Base-by-base conservation (phyloP, 2,329 filamentous ascomycete genomes). In the Colletotrichum eleusines region DNA sequence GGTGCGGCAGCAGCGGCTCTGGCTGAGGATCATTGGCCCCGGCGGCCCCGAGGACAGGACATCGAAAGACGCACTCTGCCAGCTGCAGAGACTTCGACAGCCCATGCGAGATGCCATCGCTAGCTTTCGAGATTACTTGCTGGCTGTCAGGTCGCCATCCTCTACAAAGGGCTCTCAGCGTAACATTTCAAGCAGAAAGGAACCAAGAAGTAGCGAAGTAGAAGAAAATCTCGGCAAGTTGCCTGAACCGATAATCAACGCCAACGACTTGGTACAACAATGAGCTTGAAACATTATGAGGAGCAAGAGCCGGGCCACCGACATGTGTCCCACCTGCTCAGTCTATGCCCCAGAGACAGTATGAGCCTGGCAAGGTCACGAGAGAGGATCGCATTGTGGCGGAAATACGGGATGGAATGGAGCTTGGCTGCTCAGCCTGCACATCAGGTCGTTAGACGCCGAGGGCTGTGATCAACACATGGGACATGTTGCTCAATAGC, bases 361-460 rank as follows among this genome's bases (percentile, higher is more conserved):
- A 78, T 76, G 14, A 77, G 74, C 9, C 75, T 77, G 0, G 9
- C 28, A 16, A 69, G 50, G 12, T 59, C 70, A 3, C 63, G 8
- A 70, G 80, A 31, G 76, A 77, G 0, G 76, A n/a, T n/a, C 76
- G 0, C 74, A 80, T 18, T 80, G 80, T 2, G 82, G 84, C 5
- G 85, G 84, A 0, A 81, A 85, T 62, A 88, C 84, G 0, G 84
- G 84, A 1, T 87, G 84, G 85, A 83, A 81, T 35, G 80, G 84
- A 16, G 83, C 83, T 8, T 86, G 84, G 84, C 75, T 82, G 1
- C 79, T 84, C 63, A 84, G 82, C 58, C 77, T 84, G 58, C 84
- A 83, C 66, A 84, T 84, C 40, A 80, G 85, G 5, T 75, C 86
- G 4, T 78, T 80, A 9, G 78, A 81, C 18, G 77, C 75, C 11